Evolutionary conservation across 106 monocot genomes (phyloP).

Genomic region (Cymbidium sinense): DNA sequence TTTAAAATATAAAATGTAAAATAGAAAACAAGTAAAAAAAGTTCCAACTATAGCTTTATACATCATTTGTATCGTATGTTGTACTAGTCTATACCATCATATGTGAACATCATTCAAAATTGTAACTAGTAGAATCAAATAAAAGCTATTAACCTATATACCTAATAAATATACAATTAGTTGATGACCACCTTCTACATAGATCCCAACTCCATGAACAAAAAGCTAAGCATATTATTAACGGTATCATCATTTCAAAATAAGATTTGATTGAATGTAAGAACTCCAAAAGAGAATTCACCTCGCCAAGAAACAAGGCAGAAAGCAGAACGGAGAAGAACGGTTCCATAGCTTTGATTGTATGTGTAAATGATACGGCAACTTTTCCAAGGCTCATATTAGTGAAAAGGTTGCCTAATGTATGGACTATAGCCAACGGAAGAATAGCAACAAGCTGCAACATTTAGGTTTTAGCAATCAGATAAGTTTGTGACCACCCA

Average conservation of each 20-base stretch:
- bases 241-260: background rate
- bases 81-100: background rate
- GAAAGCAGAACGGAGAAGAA: slow-evolving; percentile 76
- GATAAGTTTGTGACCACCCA: background rate
- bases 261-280: background rate
- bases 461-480: background rate
- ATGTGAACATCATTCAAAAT: slow-evolving; percentile 1
- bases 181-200: background rate
- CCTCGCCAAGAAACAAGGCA: slow-evolving; percentile 74
- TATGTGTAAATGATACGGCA: slow-evolving; percentile 72
- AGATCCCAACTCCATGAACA: background rate
- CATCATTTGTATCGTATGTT: background rate
- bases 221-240: background rate
- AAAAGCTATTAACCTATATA: background rate
- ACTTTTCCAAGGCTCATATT: slow-evolving; percentile 84
- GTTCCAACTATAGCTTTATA: background rate
- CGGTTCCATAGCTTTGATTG: slow-evolving; percentile 81
- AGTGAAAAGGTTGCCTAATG: slow-evolving; percentile 76
- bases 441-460: slow-evolving; percentile 57
- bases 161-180: background rate
- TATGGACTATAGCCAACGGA: slow-evolving; percentile 70
- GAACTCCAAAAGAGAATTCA: slow-evolving; percentile 7
- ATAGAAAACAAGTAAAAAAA: background rate
- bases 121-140: background rate
- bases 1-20: background rate